Percentiles rank a stretch among this genome's conserved stretches.
These are phyloP conservation scores for Penicillium flavigenum DNA, from an alignment of 495 filamentous ascomycete genomes.

Conservation along the genomic window DNA sequence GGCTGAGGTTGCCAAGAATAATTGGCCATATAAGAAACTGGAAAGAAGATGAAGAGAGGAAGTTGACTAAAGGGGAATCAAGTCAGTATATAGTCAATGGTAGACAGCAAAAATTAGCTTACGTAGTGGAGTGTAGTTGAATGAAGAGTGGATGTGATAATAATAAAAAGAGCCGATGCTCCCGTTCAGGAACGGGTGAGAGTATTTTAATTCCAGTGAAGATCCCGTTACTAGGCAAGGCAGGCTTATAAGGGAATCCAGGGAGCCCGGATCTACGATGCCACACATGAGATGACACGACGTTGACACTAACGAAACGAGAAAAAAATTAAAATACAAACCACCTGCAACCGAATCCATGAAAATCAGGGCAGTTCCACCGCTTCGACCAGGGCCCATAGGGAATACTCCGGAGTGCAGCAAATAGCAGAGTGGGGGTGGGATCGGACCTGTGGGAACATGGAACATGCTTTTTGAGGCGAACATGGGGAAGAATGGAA, in stretches of 20 bases:
- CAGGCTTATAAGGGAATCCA: slow-evolving; percentile 27
- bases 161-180: slow-evolving; percentile 10
- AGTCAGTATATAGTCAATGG: slow-evolving; percentile 4
- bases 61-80: background rate
- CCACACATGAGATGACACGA: slow-evolving; percentile 47
- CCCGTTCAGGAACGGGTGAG: slow-evolving; percentile 20
- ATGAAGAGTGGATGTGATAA: background rate
- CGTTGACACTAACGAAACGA: slow-evolving; percentile 44
- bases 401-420: slow-evolving; percentile 23
- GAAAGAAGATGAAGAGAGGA: background rate
- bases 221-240: slow-evolving; percentile 10
- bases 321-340: slow-evolving; percentile 18
- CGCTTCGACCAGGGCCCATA: slow-evolving; percentile 21
- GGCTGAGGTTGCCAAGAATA: slow-evolving; percentile 33
- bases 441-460: slow-evolving; percentile 24
- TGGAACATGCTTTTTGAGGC: slow-evolving; percentile 24
- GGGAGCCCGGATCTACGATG: slow-evolving; percentile 38
- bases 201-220: slow-evolving; percentile 12
- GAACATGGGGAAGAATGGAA: slow-evolving; percentile 21
- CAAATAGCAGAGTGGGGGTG: slow-evolving; percentile 11
- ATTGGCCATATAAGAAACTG: slow-evolving; percentile 34
- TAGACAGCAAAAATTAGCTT: slow-evolving; percentile 3
- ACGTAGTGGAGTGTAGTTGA: slow-evolving; percentile 4
- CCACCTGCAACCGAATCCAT: slow-evolving; percentile 21
- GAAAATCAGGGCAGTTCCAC: slow-evolving; percentile 33